Evolutionary conservation across 371 early-diverging fungal genomes (phyloP), one percentile per base, ranked within the genome.

Genomic region (Mortierella sp.): DNA sequence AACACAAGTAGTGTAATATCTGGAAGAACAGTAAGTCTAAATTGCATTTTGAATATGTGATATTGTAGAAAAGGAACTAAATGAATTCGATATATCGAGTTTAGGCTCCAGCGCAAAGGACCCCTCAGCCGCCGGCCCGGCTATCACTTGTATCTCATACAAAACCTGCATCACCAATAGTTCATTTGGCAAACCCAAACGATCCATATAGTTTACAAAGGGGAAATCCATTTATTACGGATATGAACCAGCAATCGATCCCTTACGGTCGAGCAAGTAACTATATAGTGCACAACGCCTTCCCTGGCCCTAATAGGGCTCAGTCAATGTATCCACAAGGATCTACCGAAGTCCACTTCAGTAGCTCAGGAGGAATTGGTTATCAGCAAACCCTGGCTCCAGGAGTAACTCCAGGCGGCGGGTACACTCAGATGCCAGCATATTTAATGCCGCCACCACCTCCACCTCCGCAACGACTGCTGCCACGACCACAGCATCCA

Each of bases 121-220:
- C 63, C 13, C 70, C 76, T 0, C 56, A 64, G 3, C 66, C 63
- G 7, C 66, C 70, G 0, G 28, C 43, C 49, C 61, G 76, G 3
- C 31, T 76, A 2, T 76, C 76, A 17, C 70, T 76, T 8, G 42
- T 66, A 23, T 43, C 76, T 2, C 57, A 58, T 4, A 32, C 65
- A 26, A 42, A 43, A 23, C 26, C 35, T 19, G 56, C 9, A 2
- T 68, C 75, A 1, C 75, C 70, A n/a, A 54, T 65, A 9, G 15
- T 65, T n/a, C 3, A 42, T 22, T 31, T 58, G 22, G 6, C 29
- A 6, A 49, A 28, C 15, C 71, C 53, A 35, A 31, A 22, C 17
- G 49, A 59, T 26, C 60, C 42, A 60, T 26, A 60, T 26, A 13
- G 5, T 26, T 12, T 42, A 26, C 42, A 34, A 2, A 31, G 58